phyloP scores from a whole-genome alignment of 2,329 filamentous ascomycete genomes.

The Byssothecium circinans region DNA sequence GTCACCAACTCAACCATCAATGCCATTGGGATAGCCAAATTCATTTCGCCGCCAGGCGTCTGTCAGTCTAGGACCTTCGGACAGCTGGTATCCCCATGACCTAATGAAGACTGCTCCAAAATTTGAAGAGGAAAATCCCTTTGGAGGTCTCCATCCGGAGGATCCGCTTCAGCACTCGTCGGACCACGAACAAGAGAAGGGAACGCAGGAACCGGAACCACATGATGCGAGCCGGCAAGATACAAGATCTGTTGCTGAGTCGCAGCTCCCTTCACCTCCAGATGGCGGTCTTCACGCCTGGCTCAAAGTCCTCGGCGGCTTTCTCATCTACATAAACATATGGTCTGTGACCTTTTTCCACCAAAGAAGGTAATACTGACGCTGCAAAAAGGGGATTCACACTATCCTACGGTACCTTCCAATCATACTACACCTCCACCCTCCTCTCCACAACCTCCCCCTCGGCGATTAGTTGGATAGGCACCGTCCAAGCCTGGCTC shows the following conservation, averaged over 20 bases:
- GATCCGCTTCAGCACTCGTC: background rate
- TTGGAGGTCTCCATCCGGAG: background rate
- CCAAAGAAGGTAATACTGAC: background rate
- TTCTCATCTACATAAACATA: conserved; percentile 44
- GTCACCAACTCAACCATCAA: too few relatives aligned
- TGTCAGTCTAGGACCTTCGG: background rate
- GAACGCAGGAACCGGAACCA: background rate
- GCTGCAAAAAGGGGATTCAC: conserved; percentile 45
- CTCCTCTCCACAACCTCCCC: conserved; percentile 41
- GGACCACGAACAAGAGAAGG: conserved; percentile 2
- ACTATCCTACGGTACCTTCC: conserved; percentile 47
- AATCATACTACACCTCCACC: conserved; percentile 49
- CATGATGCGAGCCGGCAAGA: conserved; percentile 21
- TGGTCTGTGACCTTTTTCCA: conserved; percentile 21
- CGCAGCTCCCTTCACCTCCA: conserved; percentile 35
- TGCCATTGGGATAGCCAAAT: too few relatives aligned
- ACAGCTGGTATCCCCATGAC: background rate
- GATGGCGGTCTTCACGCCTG: conserved; percentile 44
- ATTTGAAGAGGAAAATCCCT: conserved; percentile 17
- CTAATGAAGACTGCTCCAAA: conserved; percentile 13
- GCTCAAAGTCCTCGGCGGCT: conserved; percentile 44
- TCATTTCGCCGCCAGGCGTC: too few relatives aligned
- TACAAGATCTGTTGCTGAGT: conserved; percentile 23
- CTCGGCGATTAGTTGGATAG: conserved; percentile 51
- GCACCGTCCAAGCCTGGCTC: conserved; percentile 48